Evolutionary conservation across 2,329 filamentous ascomycete genomes (phyloP), one percentile per base, ranked within the genome.

Genomic region (Aphanocladium album): DNA sequence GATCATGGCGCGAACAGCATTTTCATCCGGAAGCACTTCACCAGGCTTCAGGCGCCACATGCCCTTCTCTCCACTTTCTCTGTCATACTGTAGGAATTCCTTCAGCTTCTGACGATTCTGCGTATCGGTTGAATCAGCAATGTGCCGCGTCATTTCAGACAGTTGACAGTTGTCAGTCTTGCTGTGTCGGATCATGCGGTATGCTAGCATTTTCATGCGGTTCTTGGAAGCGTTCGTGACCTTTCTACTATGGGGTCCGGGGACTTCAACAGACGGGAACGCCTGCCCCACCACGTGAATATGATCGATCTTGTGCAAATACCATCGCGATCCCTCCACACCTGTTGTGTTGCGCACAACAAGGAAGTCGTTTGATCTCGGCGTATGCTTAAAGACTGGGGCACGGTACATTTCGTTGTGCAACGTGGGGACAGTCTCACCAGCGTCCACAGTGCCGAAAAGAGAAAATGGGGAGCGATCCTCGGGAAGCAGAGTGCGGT

Each of bases 221-320:
- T 95, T 96, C 79, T 99, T 99, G 39, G 91, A 89, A n/a, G 93
- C 92, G 61, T 96, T 96, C 0, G 95, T 99, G 33, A 98, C 93
- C 73, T 95, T 96, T 63, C 95, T 84, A 41, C 92, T 96, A 72
- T 98, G 93, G 2, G 93, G 93, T 0, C 93, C 93, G 3, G 95
- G 95, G 5, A 99, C 89, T 68, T 98, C 93, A 33, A 93, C 86
- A 0, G 90, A 91, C 1, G 95, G 95, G 69, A 98, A 92, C 60
- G 93, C 89, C 72, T 99, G 95, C 7, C 95, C 95, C 25, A 96
- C 95, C 19, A 91, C 88, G 69, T 90, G 93, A 6, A 99, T 77
- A 70, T 97, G 90, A 62, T 98, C 93, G 51, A 98, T 90, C 66
- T 90, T 96, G 63, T 92, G 89, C 60, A 99, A 77, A 68, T 87